Conservation (phyloP, 2,329 filamentous ascomycete genomes). For the Ophiostoma australiae region DNA sequence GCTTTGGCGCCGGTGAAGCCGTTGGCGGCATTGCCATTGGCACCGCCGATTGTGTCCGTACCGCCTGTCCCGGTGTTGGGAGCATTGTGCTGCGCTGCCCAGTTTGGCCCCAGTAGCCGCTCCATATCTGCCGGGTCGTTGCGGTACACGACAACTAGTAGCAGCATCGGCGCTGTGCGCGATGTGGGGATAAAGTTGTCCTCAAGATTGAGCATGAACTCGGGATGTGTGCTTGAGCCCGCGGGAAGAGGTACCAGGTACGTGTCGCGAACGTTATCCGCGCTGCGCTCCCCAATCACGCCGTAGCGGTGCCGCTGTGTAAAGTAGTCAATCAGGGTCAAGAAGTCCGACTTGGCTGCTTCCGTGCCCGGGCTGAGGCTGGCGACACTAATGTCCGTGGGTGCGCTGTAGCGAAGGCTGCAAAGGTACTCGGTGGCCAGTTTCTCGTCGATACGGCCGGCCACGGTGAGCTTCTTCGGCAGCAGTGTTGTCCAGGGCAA, state of each 20-base stretch:
- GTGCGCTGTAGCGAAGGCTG: conserved; percentile 72
- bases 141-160: conserved; percentile 80
- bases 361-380: conserved; percentile 62
- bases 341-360: conserved; percentile 58
- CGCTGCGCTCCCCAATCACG: conserved; percentile 71
- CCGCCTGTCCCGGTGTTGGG: not conserved
- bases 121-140: conserved; percentile 47
- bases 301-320: conserved; percentile 75
- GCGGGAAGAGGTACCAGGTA: conserved; percentile 83
- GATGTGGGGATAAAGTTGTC: conserved; percentile 72
- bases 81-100: conserved; percentile 31
- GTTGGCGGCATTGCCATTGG: not conserved
- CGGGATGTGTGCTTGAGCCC: conserved; percentile 66
- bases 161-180: conserved; percentile 68
- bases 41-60: not conserved
- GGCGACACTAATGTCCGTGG: conserved; percentile 79
- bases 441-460: conserved; percentile 73
- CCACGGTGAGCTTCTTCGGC: conserved; percentile 63
- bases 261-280: conserved; percentile 76
- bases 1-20: not conserved
- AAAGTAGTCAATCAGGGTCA: conserved; percentile 84
- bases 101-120: conserved; percentile 34
- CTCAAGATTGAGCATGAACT: conserved; percentile 83
- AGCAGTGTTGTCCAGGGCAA: conserved; percentile 68
- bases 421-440: conserved; percentile 89